Evolutionary conservation across 371 early-diverging fungal species (phyloP).

Genomic region (Furculomyces boomerangus): DNA sequence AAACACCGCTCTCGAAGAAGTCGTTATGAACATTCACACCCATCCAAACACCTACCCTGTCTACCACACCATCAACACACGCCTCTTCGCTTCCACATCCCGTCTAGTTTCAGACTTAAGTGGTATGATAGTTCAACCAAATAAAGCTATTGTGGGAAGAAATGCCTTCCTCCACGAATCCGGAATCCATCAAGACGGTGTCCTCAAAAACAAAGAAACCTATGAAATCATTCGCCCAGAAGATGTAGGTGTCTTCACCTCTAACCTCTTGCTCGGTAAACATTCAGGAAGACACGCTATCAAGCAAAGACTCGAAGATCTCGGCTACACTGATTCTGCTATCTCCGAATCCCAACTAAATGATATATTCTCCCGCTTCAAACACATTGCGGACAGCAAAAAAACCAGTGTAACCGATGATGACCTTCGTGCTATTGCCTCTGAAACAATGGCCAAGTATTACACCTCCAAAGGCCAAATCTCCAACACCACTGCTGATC

Average conservation of each 20-base stretch:
- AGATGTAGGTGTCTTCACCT: constrained; percentile 69
- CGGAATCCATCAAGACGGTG: constrained; percentile 95
- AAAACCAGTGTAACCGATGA: constrained; percentile 73
- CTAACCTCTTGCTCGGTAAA: constrained; percentile 79
- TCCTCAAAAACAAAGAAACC: constrained; percentile 81
- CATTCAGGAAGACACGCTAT: constrained; percentile 92
- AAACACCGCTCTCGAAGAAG: constrained; percentile 88
- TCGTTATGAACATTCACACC: constrained; percentile 84
- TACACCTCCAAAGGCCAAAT: too few species aligned
- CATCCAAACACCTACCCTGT: constrained; percentile 74
- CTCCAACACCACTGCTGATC: too few species aligned
- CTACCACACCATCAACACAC: constrained; percentile 70
- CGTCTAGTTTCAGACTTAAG: constrained; percentile 70
- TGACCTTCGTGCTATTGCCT: constrained; percentile 68
- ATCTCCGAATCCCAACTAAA: constrained; percentile 42
- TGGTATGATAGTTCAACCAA: constrained; percentile 89
- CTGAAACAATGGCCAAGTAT: constrained; percentile 44
- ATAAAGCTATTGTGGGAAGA: constrained; percentile 94
- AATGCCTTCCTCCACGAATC: constrained; percentile 94
- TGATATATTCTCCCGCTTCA: constrained; percentile 67
- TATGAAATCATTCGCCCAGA: constrained; percentile 92
- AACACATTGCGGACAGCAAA: constrained; percentile 75
- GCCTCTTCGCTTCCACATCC: constrained; percentile 64
- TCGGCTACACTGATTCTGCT: constrained; percentile 38
- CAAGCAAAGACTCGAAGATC: constrained; percentile 52